These are phyloP conservation scores for Didymella pomorum DNA, from an alignment of 2,329 filamentous ascomycete genomes.

Conservation along the genomic window DNA sequence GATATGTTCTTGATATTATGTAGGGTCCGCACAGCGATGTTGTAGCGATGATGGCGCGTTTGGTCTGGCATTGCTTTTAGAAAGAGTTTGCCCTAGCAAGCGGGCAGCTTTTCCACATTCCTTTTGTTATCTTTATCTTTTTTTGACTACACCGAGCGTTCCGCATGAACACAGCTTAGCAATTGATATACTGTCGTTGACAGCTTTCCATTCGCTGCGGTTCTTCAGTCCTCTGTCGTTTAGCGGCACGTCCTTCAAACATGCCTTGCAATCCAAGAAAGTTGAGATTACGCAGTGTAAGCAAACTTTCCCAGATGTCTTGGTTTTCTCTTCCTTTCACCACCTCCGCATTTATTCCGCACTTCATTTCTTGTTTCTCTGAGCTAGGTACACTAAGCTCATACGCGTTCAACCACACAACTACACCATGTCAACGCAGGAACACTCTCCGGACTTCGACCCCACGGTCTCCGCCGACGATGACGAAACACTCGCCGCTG, in stretches of 20 bases:
- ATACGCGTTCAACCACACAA: background rate
- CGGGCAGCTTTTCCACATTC: slow-evolving; percentile 12
- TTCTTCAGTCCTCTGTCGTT: background rate
- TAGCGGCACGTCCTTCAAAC: no score
- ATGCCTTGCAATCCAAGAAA: background rate
- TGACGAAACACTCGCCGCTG: no score
- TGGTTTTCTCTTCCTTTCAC: background rate
- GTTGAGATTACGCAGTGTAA: no score
- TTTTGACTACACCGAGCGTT: background rate
- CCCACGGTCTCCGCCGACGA: no score
- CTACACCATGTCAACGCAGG: background rate
- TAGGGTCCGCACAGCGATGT: slow-evolving; percentile 19
- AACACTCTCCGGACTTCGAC: background rate
- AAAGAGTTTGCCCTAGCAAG: slow-evolving; percentile 8
- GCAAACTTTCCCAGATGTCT: background rate
- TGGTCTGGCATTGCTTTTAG: background rate
- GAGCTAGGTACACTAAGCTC: background rate
- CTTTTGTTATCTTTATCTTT: slow-evolving; percentile 2
- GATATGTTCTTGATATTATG: slow-evolving; percentile 12
- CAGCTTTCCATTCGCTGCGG: slow-evolving; percentile 3
- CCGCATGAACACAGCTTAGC: background rate
- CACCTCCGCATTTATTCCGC: background rate
- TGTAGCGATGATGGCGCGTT: slow-evolving; percentile 20
- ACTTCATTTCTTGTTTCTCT: no score
- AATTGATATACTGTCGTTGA: slow-evolving; percentile 9